A percentile compares a stretch with the other conserved stretches of the same genome.
Evolutionary conservation across 805 yeast species (phyloP).

Genomic region (Yamadazyma sp.): DNA sequence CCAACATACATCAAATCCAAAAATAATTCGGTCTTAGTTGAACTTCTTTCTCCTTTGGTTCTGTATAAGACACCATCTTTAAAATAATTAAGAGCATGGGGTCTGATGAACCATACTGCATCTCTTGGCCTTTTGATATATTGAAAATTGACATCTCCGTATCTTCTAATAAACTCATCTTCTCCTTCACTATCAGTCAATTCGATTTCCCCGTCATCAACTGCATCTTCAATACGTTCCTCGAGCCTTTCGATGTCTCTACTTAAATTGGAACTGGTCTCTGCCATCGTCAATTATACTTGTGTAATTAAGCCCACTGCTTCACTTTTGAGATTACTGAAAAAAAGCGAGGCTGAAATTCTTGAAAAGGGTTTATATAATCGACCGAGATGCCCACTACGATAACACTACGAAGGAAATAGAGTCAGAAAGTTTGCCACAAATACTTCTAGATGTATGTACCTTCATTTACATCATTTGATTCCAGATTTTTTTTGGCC

Average conservation of each 20-base stretch:
- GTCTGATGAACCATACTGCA: conserved; percentile 43
- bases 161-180: conserved; percentile 43
- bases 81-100: conserved; percentile 61
- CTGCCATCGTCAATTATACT: too few species aligned
- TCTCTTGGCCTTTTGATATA: conserved; percentile 43
- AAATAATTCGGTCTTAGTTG: conserved; percentile 54
- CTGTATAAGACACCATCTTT: conserved; percentile 53
- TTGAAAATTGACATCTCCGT: conserved; percentile 47
- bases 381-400: too few species aligned
- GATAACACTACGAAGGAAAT: too few species aligned
- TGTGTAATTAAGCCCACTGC: too few species aligned
- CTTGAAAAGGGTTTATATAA: too few species aligned
- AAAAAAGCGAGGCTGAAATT: too few species aligned
- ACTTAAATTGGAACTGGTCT: neutral
- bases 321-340: too few species aligned
- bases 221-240: neutral
- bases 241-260: neutral
- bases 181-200: conserved; percentile 32
- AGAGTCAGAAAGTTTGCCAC: too few species aligned
- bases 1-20: conserved; percentile 65
- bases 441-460: too few species aligned
- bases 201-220: conserved; percentile 7
- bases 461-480: too few species aligned
- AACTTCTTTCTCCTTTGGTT: conserved; percentile 52
- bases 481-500: too few species aligned